phyloP scores from a whole-genome alignment of 2,329 filamentous ascomycete species.

The Ophidiomyces ophidiicola region DNA sequence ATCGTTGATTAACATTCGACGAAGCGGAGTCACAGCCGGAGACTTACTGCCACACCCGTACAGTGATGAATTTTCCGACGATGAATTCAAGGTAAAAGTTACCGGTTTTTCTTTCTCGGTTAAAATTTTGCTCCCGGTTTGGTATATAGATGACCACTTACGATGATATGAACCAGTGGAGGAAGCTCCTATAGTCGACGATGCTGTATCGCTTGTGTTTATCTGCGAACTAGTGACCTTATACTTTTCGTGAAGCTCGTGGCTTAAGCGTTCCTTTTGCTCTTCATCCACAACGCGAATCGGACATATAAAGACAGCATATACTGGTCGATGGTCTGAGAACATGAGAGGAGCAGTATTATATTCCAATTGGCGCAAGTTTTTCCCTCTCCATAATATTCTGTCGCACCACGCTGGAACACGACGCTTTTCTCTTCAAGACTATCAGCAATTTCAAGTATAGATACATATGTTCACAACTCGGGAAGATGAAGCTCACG shows the following conservation, averaged over 20 bases:
- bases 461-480: too few relatives aligned
- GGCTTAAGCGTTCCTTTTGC: slow-evolving; percentile 58
- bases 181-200: too few relatives aligned
- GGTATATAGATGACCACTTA: slow-evolving; percentile 55
- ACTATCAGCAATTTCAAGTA: slow-evolving; percentile 22
- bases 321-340: slow-evolving; percentile 94
- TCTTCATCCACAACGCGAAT: slow-evolving; percentile 70
- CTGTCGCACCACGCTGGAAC: slow-evolving; percentile 98
- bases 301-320: slow-evolving; percentile 71
- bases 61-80: slow-evolving; percentile 60
- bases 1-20: too few relatives aligned
- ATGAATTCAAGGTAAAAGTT: slow-evolving; percentile 42
- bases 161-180: slow-evolving; percentile 43
- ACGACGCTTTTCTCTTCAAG: slow-evolving; percentile 67
- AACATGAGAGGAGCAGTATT: slow-evolving; percentile 70
- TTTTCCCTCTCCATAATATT: slow-evolving; percentile 72
- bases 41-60: slow-evolving; percentile 68
- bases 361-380: slow-evolving; percentile 72
- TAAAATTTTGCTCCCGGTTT: slow-evolving; percentile 32
- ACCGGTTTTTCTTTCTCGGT: slow-evolving; percentile 16
- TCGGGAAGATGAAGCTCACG: slow-evolving; percentile 44
- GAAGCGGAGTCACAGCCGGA: too few relatives aligned
- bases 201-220: too few relatives aligned
- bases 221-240: slow-evolving; percentile 36
- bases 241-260: slow-evolving; percentile 58